Evolutionary conservation across 1,284 basidiomycete species (phyloP).

Genomic region (Ganoderma boninense): DNA sequence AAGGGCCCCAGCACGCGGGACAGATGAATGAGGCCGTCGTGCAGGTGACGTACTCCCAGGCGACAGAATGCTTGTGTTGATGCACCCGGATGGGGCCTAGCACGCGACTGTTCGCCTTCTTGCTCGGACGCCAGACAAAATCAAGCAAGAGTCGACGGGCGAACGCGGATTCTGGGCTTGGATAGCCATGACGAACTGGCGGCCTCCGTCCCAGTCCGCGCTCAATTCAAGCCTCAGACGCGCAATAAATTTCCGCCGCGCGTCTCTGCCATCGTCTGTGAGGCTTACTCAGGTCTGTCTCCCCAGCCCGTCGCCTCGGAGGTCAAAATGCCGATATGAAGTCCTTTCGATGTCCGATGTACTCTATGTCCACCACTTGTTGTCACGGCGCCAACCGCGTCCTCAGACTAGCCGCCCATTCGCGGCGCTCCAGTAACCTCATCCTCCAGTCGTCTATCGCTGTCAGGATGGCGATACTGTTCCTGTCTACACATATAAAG

Average conservation of each 20-base stretch:
- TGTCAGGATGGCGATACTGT: slow-evolving; percentile 30
- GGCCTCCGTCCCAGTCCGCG: slow-evolving; percentile 10
- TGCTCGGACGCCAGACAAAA: slow-evolving; percentile 18
- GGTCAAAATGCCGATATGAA: slow-evolving; percentile 26
- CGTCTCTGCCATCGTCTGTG: slow-evolving; percentile 18
- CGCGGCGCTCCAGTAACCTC: slow-evolving; percentile 15
- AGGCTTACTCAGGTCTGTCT: slow-evolving; percentile 22
- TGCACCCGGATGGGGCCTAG: slow-evolving; percentile 29
- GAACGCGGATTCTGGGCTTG: slow-evolving; percentile 22
- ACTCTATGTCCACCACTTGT: slow-evolving; percentile 16
- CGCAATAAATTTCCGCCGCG: slow-evolving; percentile 21
- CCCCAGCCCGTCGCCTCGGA: slow-evolving; percentile 13
- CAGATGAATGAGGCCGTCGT: slow-evolving; percentile 28
- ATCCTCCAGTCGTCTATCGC: slow-evolving; percentile 23
- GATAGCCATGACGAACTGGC: slow-evolving; percentile 24
- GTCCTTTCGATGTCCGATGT: slow-evolving; percentile 24
- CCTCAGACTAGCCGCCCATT: slow-evolving; percentile 13
- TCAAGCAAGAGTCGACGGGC: slow-evolving; percentile 13
- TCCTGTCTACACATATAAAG: slow-evolving; percentile 27
- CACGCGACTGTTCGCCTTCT: slow-evolving; percentile 13
- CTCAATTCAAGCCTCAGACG: background rate
- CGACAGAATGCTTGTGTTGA: slow-evolving; percentile 20
- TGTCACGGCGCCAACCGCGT: slow-evolving; percentile 17
- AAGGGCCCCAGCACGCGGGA: slow-evolving; percentile 20
- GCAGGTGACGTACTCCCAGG: slow-evolving; percentile 20